Conservation (phyloP, 176 grass and related monocot species). For the sorghum (Sorghum bicolor) region DNA sequence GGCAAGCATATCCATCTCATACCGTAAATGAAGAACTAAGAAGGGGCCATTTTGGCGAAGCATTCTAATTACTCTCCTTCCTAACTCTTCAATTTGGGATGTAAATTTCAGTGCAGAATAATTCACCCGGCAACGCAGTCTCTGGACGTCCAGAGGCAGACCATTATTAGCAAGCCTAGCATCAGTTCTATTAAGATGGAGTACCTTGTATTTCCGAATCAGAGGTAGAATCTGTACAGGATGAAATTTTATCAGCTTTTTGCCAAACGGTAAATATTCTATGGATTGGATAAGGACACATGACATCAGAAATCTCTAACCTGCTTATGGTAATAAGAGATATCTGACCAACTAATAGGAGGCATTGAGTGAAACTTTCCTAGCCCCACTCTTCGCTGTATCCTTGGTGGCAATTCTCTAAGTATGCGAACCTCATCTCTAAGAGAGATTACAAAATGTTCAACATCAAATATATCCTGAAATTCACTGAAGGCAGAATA, state of each 20-base stretch:
- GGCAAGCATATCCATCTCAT: conserved; percentile 98
- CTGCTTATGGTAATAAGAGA: conserved; percentile 91
- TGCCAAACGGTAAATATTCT: background rate
- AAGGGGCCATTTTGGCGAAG: conserved; percentile 78
- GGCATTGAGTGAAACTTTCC: conserved; percentile 72
- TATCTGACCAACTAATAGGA: conserved; percentile 95
- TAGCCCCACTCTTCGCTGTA: conserved; percentile 50
- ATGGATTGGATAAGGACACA: background rate
- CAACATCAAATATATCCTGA: conserved; percentile 93
- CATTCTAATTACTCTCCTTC: conserved; percentile 67
- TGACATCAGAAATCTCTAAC: conserved; percentile 15
- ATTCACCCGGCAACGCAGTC: conserved; percentile 79
- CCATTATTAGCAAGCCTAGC: conserved; percentile 87
- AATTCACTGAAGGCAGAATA: conserved; percentile 51
- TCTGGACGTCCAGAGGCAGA: conserved; percentile 75
- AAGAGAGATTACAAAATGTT: conserved; percentile 92
- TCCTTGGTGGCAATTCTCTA: conserved; percentile 68
- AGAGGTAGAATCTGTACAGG: conserved; percentile 70
- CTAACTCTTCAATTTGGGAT: conserved; percentile 80
- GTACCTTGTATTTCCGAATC: conserved; percentile 64
- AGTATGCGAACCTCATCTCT: conserved; percentile 80
- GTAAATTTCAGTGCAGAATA: conserved; percentile 80
- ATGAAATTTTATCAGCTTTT: background rate
- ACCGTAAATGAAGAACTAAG: conserved; percentile 90
- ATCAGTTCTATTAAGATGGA: conserved; percentile 95